Conservation (phyloP, 2,329 filamentous ascomycete genomes). For the Harringtonia lauricola region DNA sequence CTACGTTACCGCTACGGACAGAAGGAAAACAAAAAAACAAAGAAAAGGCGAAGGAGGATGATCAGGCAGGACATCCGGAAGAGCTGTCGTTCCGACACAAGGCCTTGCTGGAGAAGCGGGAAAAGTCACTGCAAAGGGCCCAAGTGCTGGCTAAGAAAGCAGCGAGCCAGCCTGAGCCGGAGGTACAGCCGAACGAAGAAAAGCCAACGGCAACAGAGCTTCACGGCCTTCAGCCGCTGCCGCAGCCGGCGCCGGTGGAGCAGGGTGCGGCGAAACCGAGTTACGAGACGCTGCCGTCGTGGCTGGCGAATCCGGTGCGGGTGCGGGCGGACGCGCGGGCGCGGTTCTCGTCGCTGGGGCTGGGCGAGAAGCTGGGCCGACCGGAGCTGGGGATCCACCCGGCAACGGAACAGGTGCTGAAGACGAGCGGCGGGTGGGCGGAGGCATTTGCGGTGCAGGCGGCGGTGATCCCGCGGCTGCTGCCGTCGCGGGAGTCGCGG, state of each 20-base stretch:
- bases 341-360: conserved; percentile 36
- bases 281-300: conserved; percentile 70
- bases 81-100: conserved; percentile 29
- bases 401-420: conserved; percentile 50
- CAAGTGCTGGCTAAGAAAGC: conserved; percentile 19
- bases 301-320: conserved; percentile 67
- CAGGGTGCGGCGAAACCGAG: conserved; percentile 47
- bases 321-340: conserved; percentile 49
- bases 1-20: no score
- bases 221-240: conserved; percentile 69
- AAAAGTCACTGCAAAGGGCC: conserved; percentile 41
- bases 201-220: conserved; percentile 24
- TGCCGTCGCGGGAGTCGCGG: conserved; percentile 47
- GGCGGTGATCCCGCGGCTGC: conserved; percentile 66
- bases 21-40: not conserved
- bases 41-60: not conserved
- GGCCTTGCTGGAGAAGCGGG: conserved; percentile 41
- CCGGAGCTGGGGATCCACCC: conserved; percentile 48
- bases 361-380: conserved; percentile 6
- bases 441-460: conserved; percentile 73
- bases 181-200: not conserved
- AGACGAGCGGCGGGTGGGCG: conserved; percentile 51
- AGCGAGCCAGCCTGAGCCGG: conserved; percentile 3
- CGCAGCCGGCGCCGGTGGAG: conserved; percentile 58
- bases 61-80: not conserved